Conservation (phyloP, 495 filamentous ascomycete genomes). For the Talaromyces nanjingensis region DNA sequence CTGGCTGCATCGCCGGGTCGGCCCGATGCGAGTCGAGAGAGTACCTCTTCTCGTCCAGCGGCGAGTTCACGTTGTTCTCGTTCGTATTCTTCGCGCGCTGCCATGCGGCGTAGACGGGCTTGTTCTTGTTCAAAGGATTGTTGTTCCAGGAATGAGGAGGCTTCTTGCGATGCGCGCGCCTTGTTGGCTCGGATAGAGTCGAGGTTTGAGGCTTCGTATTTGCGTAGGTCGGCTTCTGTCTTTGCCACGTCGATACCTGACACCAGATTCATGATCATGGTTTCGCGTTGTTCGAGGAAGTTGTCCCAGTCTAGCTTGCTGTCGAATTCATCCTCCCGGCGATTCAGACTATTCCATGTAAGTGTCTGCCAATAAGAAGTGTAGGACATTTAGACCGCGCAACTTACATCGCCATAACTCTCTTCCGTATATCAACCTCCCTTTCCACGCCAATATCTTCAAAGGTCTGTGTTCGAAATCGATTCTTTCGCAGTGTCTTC, state of each 20-base stretch:
- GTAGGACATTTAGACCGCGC: background rate
- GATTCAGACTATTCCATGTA: constrained; percentile 57
- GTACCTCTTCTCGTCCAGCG: constrained; percentile 52
- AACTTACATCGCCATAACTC: constrained; percentile 63
- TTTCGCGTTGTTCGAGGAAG: constrained; percentile 90
- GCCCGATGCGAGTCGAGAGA: constrained; percentile 44
- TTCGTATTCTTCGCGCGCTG: constrained; percentile 52
- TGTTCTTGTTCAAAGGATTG: constrained; percentile 67
- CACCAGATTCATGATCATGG: constrained; percentile 82
- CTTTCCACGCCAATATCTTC: constrained; percentile 84
- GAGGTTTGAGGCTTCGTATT: constrained; percentile 62
- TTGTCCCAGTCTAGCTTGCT: constrained; percentile 77
- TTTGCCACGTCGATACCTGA: constrained; percentile 59
- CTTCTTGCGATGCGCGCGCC: constrained; percentile 46
- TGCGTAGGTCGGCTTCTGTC: constrained; percentile 60
- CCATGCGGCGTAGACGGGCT: constrained; percentile 46
- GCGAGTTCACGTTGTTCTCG: constrained; percentile 56
- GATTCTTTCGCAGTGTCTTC: constrained; percentile 73
- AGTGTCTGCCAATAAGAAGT: background rate
- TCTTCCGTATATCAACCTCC: constrained; percentile 83
- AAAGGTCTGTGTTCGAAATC: constrained; percentile 85
- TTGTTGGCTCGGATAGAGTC: constrained; percentile 50
- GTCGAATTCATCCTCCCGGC: constrained; percentile 83
- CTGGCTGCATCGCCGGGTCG: constrained; percentile 38
- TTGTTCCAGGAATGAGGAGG: constrained; percentile 45